Evolutionary conservation across 345 rosid genomes (phyloP).

Genomic region (Aquilaria yunnanensis): DNA sequence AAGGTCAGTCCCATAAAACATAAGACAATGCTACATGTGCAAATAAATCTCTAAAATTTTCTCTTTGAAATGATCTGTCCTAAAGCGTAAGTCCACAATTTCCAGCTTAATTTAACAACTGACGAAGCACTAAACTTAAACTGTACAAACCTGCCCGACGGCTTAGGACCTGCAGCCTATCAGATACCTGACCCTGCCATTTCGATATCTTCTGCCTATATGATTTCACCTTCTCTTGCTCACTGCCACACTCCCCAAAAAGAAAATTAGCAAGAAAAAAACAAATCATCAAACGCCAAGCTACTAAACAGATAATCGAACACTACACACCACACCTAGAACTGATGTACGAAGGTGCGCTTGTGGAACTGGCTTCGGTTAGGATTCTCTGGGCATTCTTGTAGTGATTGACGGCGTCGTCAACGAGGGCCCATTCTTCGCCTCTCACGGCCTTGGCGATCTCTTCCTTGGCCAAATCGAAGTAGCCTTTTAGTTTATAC

Average conservation of each 20-base stretch:
- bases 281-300: neutral
- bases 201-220: slow-evolving; percentile 81
- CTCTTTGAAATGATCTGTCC: neutral
- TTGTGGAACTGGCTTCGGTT: slow-evolving; percentile 56
- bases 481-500: slow-evolving; percentile 85
- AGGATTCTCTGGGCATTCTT: slow-evolving; percentile 71
- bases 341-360: slow-evolving; percentile 69
- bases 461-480: slow-evolving; percentile 78
- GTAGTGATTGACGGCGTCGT: slow-evolving; percentile 75
- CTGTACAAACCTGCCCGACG: slow-evolving; percentile 45
- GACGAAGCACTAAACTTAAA: neutral
- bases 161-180: slow-evolving; percentile 62
- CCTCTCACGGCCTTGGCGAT: slow-evolving; percentile 76
- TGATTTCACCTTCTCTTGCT: slow-evolving; percentile 72
- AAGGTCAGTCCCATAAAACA: neutral
- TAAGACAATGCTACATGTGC: neutral
- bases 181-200: slow-evolving; percentile 88
- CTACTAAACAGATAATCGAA: neutral
- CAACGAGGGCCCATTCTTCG: slow-evolving; percentile 89
- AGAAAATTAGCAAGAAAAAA: neutral
- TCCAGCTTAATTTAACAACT: slow-evolving; percentile 7
- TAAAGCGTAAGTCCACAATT: too few relatives aligned
- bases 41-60: neutral
- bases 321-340: slow-evolving; percentile 29
- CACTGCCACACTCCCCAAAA: slow-evolving; percentile 32